Evolutionary conservation across 805 yeast species (phyloP), one percentile per base, ranked within the genome.

Genomic region (Kuraishia cidri): DNA sequence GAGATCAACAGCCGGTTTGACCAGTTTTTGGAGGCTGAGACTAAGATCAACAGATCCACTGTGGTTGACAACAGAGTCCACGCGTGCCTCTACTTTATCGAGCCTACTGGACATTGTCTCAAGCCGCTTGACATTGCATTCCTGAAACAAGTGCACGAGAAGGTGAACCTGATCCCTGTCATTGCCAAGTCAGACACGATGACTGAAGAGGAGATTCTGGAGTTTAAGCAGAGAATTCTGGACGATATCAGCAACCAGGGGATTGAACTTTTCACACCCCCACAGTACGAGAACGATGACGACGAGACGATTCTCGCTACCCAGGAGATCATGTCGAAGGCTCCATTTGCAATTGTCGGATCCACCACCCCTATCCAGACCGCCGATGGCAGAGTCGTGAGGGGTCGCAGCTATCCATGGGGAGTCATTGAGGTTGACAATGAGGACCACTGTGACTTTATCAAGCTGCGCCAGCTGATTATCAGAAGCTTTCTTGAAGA

Each of bases 341-440:
- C 85, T 40, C 99, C 99, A 30, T 90, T 85, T 62, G 97, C 98
- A 12, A 79, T 92, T 42, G 83, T 92, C 34, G 98, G 97, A 15
- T 85, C 97, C 15, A 83, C 92, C 15, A 61, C 64, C 37, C 76
- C 75, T 41, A 78, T 82, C 23, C 77, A 77, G 45, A 68, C 72
- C 29, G 54, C 69, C 27, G 92, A 83, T 50, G 96, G 96, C 26
- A 72, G 84, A 54, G 40, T 51, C 15, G 94, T 88, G 29, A 77
- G 97, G 58, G 97, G 95, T 45, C 82, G 98, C 62, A 64, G 73
- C 40, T 90, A 90, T 56, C 97, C 97, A 40, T 92, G 98, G 98
- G 97, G 97, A 44, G 69, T 82, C 15, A 82, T 92, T 48, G 97
- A 92, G 61, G 88, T 92, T 45, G 97, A 87, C 56, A 90, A 92